These are phyloP conservation scores for Leishmania lainsoni DNA, from an alignment of 208 protist species.

Conservation along the genomic window DNA sequence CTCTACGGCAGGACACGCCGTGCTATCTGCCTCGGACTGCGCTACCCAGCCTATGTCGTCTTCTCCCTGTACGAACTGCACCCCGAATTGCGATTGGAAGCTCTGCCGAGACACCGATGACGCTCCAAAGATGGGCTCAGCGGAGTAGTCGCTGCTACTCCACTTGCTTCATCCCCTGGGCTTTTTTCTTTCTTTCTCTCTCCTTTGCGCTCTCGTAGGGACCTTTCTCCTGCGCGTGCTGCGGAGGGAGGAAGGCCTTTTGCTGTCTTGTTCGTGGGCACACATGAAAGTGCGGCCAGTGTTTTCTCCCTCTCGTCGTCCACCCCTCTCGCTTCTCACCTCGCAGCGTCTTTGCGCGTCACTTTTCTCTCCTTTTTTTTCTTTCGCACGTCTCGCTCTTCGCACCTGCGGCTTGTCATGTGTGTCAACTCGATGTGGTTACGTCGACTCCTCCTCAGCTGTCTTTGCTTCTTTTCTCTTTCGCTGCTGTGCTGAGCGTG, in stretches of 20 bases:
- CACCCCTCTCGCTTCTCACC: no score
- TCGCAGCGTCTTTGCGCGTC: neutral
- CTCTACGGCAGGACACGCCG: neutral
- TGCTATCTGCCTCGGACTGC: no score
- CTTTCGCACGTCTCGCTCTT: neutral
- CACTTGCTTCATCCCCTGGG: neutral
- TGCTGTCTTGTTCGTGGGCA: neutral
- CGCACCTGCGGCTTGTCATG: neutral
- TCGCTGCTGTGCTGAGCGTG: neutral
- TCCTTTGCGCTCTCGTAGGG: neutral
- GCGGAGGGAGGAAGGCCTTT: neutral
- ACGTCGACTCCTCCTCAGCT: no score
- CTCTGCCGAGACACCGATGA: neutral
- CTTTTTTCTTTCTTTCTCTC: neutral
- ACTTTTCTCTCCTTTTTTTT: neutral
- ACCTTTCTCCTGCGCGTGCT: neutral
- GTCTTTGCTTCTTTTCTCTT: neutral
- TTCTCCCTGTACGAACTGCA: neutral
- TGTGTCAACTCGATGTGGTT: neutral
- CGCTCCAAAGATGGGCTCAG: neutral
- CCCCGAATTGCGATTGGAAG: neutral
- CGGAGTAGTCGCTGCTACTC: neutral
- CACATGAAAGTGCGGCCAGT: neutral
- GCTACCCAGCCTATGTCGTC: neutral
- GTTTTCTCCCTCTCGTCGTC: neutral